Conservation (phyloP, 1,284 basidiomycete species). For the Trichosporon ovoides region DNA sequence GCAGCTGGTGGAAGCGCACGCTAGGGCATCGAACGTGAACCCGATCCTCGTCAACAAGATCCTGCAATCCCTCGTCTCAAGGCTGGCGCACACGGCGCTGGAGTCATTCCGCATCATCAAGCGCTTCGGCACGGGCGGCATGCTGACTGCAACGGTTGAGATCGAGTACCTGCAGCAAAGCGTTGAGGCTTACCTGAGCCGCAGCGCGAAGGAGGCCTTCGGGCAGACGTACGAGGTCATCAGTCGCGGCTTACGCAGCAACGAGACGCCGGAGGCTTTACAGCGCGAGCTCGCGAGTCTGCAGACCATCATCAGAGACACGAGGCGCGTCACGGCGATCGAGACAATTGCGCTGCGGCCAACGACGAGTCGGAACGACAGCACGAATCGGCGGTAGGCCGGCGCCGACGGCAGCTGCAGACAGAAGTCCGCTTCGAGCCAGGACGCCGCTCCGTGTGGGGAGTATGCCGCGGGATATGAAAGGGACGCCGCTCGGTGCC, state of each 20-base stretch:
- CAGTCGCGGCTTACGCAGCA: constrained; percentile 57
- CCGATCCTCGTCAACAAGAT: constrained; percentile 73
- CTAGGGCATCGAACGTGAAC: constrained; percentile 76
- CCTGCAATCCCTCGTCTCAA: constrained; percentile 75
- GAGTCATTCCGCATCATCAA: constrained; percentile 78
- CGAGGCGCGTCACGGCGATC: constrained; percentile 81
- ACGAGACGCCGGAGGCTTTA: constrained; percentile 58
- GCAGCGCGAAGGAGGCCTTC: constrained; percentile 70
- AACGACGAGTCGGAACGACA: neutral
- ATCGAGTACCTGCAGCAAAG: constrained; percentile 99
- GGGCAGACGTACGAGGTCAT: constrained; percentile 92
- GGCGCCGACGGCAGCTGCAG: no score
- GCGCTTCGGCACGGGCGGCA: constrained; percentile 94
- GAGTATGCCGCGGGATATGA: no score
- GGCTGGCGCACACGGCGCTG: constrained; percentile 73
- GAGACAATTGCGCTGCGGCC: constrained; percentile 57
- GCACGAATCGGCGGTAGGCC: neutral
- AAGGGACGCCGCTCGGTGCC: no score
- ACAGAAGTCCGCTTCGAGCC: no score
- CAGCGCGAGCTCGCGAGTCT: constrained; percentile 85
- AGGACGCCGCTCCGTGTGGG: no score
- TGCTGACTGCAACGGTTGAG: constrained; percentile 96
- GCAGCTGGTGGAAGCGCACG: constrained; percentile 84
- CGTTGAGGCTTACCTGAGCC: constrained; percentile 72
- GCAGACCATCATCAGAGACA: constrained; percentile 80